Base-by-base conservation (phyloP, 257 asterid species). In the Solanum verrucosum region DNA sequence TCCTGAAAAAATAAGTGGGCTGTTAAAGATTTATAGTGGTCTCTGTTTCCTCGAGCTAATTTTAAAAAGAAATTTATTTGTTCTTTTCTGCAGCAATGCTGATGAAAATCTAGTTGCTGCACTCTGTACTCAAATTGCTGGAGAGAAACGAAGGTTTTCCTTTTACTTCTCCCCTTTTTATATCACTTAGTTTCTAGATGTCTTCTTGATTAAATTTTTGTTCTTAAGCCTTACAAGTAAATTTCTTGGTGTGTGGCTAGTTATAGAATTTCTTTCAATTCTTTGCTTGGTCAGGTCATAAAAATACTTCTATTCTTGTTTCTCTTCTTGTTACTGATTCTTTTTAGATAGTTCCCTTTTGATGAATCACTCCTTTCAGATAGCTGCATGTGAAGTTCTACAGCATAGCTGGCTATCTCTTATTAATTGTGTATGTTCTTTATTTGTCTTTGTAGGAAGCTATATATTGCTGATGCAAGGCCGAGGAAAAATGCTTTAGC, bases 401-500 rank as follows among this genome's bases (percentile, higher is more conserved):
- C 16, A 68, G 34, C 20, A 25, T 23, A 70, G 67, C 60, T 42
- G 89, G 44, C 29, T 49, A n/a, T 81, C 85, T 49, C 71, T 82
- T 18, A 31, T 31, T 49, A 49, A 31, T 82, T 49, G 44, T 27
- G 27, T 49, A 49, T 82, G 86, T 21, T 82, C 86, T 82, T 35
- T 73, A 49, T 86, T 49, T 81, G 84, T 91, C 88, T 63, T 37
- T 82, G 65, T 91, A 97, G 99, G 97, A 97, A 97, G 92, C 94
- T 97, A 85, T 97, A 96, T 88, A 97, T 97, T 67, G 98, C 98
- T 91, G 99, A 97, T 92, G 99, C 99, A 90, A 95, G 99, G 92
- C 99, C 99, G n/a, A 92, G 99, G 89, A 97, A 95, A 92, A 97
- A 97, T 90, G 99, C 99, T 91, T 88, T 97, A 88, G 99, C 99